phyloP scores from a whole-genome alignment of 768 basidiomycete species.

The Lactarius trivialis region DNA sequence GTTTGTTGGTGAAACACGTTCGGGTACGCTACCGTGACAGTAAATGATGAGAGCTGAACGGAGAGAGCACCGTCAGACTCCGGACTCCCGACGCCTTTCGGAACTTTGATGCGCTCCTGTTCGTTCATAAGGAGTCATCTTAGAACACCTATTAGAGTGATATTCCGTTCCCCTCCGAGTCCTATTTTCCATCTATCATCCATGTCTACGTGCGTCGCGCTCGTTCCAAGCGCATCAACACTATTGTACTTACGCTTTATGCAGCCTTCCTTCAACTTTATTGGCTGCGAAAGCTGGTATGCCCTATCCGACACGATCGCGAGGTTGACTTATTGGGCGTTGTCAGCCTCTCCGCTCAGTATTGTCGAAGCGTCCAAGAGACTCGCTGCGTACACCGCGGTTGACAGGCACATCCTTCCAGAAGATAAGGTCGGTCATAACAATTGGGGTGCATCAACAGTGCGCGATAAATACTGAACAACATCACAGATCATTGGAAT shows the following conservation, averaged over 20 bases:
- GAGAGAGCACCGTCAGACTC: background rate
- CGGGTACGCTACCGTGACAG: background rate
- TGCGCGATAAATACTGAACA: background rate
- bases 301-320: background rate
- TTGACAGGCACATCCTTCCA: constrained; percentile 79
- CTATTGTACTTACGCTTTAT: background rate
- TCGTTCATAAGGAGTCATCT: constrained; percentile 8
- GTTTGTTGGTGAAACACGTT: background rate
- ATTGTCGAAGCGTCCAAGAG: constrained; percentile 77
- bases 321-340: background rate
- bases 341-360: constrained; percentile 29
- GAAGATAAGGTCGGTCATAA: constrained; percentile 65
- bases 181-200: background rate
- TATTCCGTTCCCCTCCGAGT: background rate
- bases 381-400: constrained; percentile 89
- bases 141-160: background rate
- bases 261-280: constrained; percentile 6
- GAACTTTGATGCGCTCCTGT: constrained; percentile 5
- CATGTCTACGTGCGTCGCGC: constrained; percentile 11
- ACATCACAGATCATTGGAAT: constrained; percentile 72
- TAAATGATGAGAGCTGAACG: background rate
- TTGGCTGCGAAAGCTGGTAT: constrained; percentile 1
- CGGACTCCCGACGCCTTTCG: constrained; percentile 12
- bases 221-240: background rate
- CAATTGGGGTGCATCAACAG: background rate